Percentiles rank a stretch among this genome's conserved stretches.
Evolutionary conservation across 257 asterid species (phyloP).

Genomic region (Petrea volubilis): DNA sequence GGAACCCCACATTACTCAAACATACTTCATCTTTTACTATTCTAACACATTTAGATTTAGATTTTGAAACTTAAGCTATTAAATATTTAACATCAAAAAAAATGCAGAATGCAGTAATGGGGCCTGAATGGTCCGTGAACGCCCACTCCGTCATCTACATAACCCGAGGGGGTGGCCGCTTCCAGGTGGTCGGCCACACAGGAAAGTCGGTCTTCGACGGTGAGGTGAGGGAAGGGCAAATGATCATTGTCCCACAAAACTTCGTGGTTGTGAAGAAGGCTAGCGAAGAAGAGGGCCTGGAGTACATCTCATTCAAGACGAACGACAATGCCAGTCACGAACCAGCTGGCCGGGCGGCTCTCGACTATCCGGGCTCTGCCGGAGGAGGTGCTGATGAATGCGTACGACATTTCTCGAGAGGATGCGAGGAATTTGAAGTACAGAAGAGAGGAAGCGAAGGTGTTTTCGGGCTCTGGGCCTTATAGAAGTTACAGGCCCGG

Average conservation of each 20-base stretch:
- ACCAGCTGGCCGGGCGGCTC: slow-evolving; percentile 48
- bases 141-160: slow-evolving; percentile 54
- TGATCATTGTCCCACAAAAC: slow-evolving; percentile 63
- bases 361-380: slow-evolving; percentile 58
- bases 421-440: slow-evolving; percentile 55
- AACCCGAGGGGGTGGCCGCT: slow-evolving; percentile 42
- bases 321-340: slow-evolving; percentile 47
- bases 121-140: slow-evolving; percentile 54
- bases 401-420: slow-evolving; percentile 36
- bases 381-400: slow-evolving; percentile 51
- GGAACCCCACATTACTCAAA: too few species aligned
- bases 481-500: too few species aligned
- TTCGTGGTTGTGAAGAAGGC: slow-evolving; percentile 48
- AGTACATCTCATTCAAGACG: slow-evolving; percentile 65
- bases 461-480: slow-evolving; percentile 1
- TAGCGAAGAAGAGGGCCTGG: slow-evolving; percentile 44
- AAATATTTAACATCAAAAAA: background rate
- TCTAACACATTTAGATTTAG: too few species aligned
- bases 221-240: slow-evolving; percentile 48
- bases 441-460: slow-evolving; percentile 44
- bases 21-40: too few species aligned
- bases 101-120: slow-evolving; percentile 46
- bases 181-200: slow-evolving; percentile 52
- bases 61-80: too few species aligned
- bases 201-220: slow-evolving; percentile 48